Percentiles rank a stretch among this genome's conserved stretches.
Evolutionary conservation across 148 eudicot genomes (phyloP).

Genomic region (Fagopyrum tataricum): DNA sequence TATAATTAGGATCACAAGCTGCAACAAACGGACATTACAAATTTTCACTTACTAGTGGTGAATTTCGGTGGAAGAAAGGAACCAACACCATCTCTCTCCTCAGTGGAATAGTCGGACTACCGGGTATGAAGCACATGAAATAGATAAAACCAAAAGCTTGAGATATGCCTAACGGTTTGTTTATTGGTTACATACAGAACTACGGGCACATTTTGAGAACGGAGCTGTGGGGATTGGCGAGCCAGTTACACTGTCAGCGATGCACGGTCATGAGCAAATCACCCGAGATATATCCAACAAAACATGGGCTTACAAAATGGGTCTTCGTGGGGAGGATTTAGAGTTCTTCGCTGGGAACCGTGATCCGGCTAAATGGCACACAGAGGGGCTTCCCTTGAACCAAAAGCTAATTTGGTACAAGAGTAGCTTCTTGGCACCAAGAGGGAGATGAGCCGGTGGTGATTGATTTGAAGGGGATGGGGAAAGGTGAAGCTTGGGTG

Average conservation of each 20-base stretch:
- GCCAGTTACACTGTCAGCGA: slow-evolving; percentile 19
- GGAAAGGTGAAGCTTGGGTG: slow-evolving; percentile 38
- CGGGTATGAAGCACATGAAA: not conserved
- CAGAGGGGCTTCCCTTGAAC: slow-evolving; percentile 15
- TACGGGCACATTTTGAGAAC: slow-evolving; percentile 30
- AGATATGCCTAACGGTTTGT: not conserved
- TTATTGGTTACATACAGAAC: slow-evolving; percentile 21
- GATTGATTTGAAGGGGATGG: slow-evolving; percentile 32
- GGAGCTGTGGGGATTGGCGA: slow-evolving; percentile 23
- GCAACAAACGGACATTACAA: not conserved
- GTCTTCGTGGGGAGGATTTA: slow-evolving; percentile 24
- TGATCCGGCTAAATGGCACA: slow-evolving; percentile 14
- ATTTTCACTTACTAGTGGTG: not conserved
- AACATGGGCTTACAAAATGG: slow-evolving; percentile 28
- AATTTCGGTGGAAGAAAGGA: not conserved
- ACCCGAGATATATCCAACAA: slow-evolving; percentile 20
- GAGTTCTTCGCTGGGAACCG: slow-evolving; percentile 4
- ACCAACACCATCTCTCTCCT: slow-evolving; percentile 21
- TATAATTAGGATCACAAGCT: not conserved
- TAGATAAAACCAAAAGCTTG: not conserved
- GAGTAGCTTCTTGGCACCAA: slow-evolving; percentile 31
- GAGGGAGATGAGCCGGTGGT: slow-evolving; percentile 33
- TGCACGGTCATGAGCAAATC: slow-evolving; percentile 3
- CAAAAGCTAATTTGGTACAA: slow-evolving; percentile 37
- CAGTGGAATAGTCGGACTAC: slow-evolving; percentile 30